Base-by-base conservation (phyloP, 2,329 filamentous ascomycete genomes). In the Alternaria ethzedia region DNA sequence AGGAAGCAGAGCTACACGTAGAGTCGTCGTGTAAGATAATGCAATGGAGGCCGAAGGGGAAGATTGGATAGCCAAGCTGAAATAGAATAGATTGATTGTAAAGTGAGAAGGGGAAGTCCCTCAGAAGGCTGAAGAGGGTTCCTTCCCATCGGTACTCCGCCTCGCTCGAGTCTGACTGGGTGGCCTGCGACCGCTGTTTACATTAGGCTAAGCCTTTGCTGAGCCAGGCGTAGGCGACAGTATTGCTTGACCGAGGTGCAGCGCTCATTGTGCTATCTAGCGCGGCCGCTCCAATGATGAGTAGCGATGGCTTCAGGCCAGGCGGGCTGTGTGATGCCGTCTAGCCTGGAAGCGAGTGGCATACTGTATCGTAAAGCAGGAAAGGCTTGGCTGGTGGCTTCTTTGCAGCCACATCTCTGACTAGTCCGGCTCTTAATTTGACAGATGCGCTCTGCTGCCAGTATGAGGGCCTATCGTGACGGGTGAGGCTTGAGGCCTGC, bases 221-320 rank as follows among this genome's bases (percentile, higher is more conserved):
- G 30, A 49, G 41, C 55, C 56, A 50, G 21, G 51, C 63, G 51
- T 45, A 60, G 65, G 62, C 66, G 57, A 64, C 57, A 64, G 57
- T 52, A 56, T 60, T 65, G 63, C 66, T 66, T 64, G 65, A 67
- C 63, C 56, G 54, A 65, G 61, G 60, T 71, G 68, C 70, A 64
- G 60, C 49, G 23, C 52, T 52, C 54, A 45, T 25, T 46, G 47
- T 57, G 32, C 59, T 43, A 30, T 66, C 36, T 43, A 49, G 43
- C 36, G 52, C 17, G 41, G 41, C 41, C 57, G 54, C 57, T 65
- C 72, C 70, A 74, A 73, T 72, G 52, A 65, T 15, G 58, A 45
- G 36, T 28, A 54, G 32, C 36, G 25, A 66, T 72, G 70, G 72
- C 68, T 65, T 64, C 26, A 44, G 45, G 32, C 65, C 64, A 69